Evolutionary conservation across 1,139 yeast species (phyloP).

Genomic region (Taphrina sp.): DNA sequence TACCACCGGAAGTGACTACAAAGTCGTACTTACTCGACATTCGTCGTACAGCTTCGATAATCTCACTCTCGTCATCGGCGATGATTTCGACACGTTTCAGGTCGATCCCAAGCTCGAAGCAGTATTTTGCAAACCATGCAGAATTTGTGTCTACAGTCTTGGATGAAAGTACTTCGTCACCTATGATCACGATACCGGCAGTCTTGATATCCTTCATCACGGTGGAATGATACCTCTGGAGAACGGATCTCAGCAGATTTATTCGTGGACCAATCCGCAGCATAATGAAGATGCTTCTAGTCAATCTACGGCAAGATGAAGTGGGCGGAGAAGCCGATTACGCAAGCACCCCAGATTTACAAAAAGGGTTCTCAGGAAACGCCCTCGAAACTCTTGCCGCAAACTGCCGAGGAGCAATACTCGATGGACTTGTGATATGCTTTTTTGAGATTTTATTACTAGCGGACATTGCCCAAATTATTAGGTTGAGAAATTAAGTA

Average conservation of each 20-base stretch:
- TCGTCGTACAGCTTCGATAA: conserved; percentile 53
- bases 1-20: conserved; percentile 74
- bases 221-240: background rate
- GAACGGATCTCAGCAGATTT: background rate
- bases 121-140: conserved; percentile 62
- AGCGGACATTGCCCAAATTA: too few species aligned
- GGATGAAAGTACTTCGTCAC: conserved; percentile 87
- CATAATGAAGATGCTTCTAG: too few species aligned
- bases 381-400: too few species aligned
- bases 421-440: too few species aligned
- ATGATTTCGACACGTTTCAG: conserved; percentile 66
- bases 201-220: conserved; percentile 37
- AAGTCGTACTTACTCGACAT: conserved; percentile 60
- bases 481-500: background rate
- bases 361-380: too few species aligned
- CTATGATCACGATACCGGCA: conserved; percentile 60
- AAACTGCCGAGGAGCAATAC: too few species aligned
- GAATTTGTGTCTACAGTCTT: conserved; percentile 80
- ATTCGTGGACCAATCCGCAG: conserved; percentile 1
- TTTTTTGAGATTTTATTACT: too few species aligned
- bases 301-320: too few species aligned
- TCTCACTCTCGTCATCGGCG: conserved; percentile 71
- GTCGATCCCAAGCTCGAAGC: conserved; percentile 65
- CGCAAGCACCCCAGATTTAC: too few species aligned
- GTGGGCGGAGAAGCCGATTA: too few species aligned